Percentiles rank a stretch among this genome's conserved stretches.
Conservation (phyloP, 106 monocot genomes). For the Acorus calamus region DNA sequence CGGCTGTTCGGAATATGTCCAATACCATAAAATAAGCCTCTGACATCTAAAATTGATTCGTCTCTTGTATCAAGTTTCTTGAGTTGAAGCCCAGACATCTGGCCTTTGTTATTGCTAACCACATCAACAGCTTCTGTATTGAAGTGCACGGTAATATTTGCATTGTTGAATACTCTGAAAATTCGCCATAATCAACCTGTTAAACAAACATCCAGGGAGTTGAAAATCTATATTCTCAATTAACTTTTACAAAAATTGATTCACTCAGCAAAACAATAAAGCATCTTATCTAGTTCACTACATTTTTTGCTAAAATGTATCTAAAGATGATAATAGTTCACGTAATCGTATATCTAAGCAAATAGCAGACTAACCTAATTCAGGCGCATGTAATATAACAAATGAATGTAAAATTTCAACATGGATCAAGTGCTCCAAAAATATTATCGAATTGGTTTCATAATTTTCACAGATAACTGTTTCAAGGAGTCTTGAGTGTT, state of each 20-base stretch:
- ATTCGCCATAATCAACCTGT: constrained; percentile 99
- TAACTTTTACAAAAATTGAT: constrained; percentile 14
- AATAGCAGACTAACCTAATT: too few relatives aligned
- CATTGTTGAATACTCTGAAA: constrained; percentile 99
- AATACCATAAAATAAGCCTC: constrained; percentile 93
- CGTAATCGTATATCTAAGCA: too few relatives aligned
- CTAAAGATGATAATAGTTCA: too few relatives aligned
- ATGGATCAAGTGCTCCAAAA: too few relatives aligned
- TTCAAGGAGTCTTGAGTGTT: too few relatives aligned
- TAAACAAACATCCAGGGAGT: constrained; percentile 92
- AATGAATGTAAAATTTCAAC: too few relatives aligned
- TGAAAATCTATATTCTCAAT: constrained; percentile 45
- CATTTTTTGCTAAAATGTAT: too few relatives aligned
- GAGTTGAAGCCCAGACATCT: constrained; percentile 80
- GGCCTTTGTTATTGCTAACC: constrained; percentile 77
- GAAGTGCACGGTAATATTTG: constrained; percentile 95
- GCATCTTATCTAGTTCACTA: too few relatives aligned
- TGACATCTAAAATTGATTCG: constrained; percentile 66
- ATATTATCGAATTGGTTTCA: too few relatives aligned
- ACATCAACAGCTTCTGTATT: constrained; percentile 75
- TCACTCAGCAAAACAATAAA: not conserved
- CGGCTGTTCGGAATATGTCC: constrained; percentile 94
- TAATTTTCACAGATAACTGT: too few relatives aligned
- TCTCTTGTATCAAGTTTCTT: constrained; percentile 58
- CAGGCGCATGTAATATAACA: too few relatives aligned